These are phyloP conservation scores for Claviceps capensis DNA, from an alignment of 2,329 filamentous ascomycete species.

Conservation along the genomic window DNA sequence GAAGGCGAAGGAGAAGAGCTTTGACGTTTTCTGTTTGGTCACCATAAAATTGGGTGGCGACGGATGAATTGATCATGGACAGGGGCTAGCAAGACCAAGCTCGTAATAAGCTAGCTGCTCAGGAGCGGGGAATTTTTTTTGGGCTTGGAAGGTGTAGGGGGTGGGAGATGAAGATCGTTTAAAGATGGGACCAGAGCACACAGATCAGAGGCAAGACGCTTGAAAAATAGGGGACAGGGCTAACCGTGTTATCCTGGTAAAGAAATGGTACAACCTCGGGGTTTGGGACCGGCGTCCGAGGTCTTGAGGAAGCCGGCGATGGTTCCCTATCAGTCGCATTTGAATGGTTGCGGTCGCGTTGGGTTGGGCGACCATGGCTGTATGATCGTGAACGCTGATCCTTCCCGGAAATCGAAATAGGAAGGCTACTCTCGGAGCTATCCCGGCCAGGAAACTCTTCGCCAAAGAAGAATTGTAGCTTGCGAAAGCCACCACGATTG, in stretches of 20 bases:
- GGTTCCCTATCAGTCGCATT: slow-evolving; percentile 58
- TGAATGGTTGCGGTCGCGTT: slow-evolving; percentile 71
- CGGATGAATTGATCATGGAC: background rate
- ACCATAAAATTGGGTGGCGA: slow-evolving; percentile 2
- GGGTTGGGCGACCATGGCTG: slow-evolving; percentile 39
- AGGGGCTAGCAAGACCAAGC: background rate
- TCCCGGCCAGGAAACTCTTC: slow-evolving; percentile 70
- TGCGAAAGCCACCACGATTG: slow-evolving; percentile 60
- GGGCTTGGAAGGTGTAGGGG: background rate
- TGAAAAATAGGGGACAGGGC: slow-evolving; percentile 14
- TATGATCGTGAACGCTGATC: slow-evolving; percentile 52
- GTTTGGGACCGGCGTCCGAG: slow-evolving; percentile 72
- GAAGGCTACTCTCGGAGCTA: slow-evolving; percentile 58
- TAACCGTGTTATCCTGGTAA: slow-evolving; percentile 68
- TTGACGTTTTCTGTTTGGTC: background rate
- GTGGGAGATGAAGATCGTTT: slow-evolving; percentile 1
- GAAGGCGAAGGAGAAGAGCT: background rate
- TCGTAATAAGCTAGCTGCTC: background rate
- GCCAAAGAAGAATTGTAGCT: slow-evolving; percentile 83
- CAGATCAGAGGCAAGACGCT: slow-evolving; percentile 1
- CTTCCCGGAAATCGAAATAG: slow-evolving; percentile 33
- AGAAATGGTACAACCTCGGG: slow-evolving; percentile 97
- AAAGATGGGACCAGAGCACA: background rate
- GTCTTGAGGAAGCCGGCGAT: slow-evolving; percentile 64
- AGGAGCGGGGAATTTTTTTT: background rate